Evolutionary conservation across 2,329 filamentous ascomycete genomes (phyloP), one percentile per base, ranked within the genome.

Genomic region (Colletotrichum melonis): DNA sequence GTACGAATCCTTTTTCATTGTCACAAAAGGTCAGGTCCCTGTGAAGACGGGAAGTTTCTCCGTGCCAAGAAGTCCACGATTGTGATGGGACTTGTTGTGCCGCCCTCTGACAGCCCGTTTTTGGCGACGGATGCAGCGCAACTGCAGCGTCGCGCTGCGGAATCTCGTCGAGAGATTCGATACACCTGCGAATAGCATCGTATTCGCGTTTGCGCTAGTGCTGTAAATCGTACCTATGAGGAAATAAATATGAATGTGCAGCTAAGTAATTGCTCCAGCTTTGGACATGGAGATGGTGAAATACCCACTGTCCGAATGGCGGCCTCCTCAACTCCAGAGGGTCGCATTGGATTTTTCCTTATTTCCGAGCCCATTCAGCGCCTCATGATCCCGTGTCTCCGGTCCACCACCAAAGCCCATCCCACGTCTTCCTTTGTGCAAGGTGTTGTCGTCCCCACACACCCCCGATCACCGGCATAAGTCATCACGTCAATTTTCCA

Each of bases 401-500:
- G 64, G 42, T 42, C 58, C 64, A 63, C 35, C 19, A n/a, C 42
- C 9, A 19, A 67, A 38, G 28, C n/a, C n/a, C 38, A 19, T n/a
- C 16, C 6, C 9, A 28, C 55, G 22, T 19, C 16, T 28, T 30
- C n/a, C 38, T 30, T 14, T n/a, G 22, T 14, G 16, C 22, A 22
- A 16, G 38, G 2, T 42, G 5, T 5, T 38, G 35, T 16, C 5
- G 9, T 14, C 46, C 49, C 64, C 52, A 67, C 16, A 56, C 42
- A 42, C 38, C 38, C 49, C 54, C 58, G 52, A 69, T 66, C 14
- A 46, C 30, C 46, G 28, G 54, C 70, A 60, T 49, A 38, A 65
- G 55, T 56, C 59, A 58, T 64, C 35, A 73, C 60, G 67, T 70
- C 66, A 65, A 63, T 35, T 65, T 72, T 49, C 60, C 60, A 73